Evolutionary conservation across 2,329 filamentous ascomycete species (phyloP).

Genomic region (Botrytis cinerea): DNA sequence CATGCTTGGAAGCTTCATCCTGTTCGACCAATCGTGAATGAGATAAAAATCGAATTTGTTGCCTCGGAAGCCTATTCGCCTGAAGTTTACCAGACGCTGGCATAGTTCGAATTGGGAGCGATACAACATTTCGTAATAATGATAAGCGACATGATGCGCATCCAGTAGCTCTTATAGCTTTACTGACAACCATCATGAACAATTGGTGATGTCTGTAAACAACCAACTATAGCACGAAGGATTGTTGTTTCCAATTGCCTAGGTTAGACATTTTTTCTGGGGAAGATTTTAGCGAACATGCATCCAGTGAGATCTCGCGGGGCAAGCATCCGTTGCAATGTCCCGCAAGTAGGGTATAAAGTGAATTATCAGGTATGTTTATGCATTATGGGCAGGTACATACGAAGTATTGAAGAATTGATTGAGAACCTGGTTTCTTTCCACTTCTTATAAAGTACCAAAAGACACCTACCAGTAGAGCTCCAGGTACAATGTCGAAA

Average conservation of each 20-base stretch:
- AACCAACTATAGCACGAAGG: not conserved
- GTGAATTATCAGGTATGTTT: not conserved
- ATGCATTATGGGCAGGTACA: not conserved
- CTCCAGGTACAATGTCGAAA: not conserved
- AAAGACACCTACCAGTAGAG: not conserved
- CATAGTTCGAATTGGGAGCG: constrained; percentile 31
- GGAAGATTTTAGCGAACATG: constrained; percentile 10
- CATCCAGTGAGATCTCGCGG: not conserved
- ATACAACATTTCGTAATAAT: constrained; percentile 37
- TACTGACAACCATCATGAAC: constrained; percentile 36
- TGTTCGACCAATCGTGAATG: constrained; percentile 20
- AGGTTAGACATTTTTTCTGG: not conserved
- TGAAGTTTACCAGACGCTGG: constrained; percentile 11
- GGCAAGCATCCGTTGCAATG: not conserved
- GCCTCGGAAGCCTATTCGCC: not conserved
- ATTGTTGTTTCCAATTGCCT: not conserved
- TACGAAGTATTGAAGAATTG: not conserved
- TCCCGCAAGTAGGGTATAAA: not conserved
- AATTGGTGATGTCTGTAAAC: not conserved
- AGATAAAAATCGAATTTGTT: constrained; percentile 29
- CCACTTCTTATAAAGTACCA: not conserved
- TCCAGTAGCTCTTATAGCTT: constrained; percentile 37
- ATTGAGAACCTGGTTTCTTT: not conserved
- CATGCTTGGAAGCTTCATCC: not conserved
- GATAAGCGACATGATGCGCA: constrained; percentile 41